Base-by-base conservation (phyloP, 1,139 yeast species). In the Zygotorulaspora mrakii region DNA sequence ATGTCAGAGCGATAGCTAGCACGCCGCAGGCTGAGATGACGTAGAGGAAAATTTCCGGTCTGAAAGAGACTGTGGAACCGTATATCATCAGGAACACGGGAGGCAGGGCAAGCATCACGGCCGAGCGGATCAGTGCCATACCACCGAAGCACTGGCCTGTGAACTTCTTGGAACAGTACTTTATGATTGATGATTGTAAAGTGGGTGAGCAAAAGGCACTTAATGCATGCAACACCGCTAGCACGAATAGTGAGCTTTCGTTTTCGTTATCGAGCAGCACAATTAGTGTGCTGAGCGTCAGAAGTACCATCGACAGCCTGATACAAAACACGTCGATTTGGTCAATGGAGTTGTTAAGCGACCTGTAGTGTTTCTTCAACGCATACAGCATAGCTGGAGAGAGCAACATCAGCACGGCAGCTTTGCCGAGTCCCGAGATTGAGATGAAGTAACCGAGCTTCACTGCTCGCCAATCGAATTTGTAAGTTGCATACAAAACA, bases 381-480 rank as follows among this genome's bases (percentile, higher is more conserved):
- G 63, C 53, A 17, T 64, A 64, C 36, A 75, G 64, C 6, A 68
- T 29, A 35, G 63, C 43, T 9, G 83, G 80, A 34, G 73, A 62
- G 3, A 72, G 37, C 0, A 67, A 33, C 12, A 72, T 67, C 10
- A 78, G 55, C 0, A 69, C 64, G 0, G 66, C 12, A 0, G 76
- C 68, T 39, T 73, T 64, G 3, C 75, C 60, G 1, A 75, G 48
- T 34, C 86, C 82, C 1, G 73, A 50, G 1, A 73, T 44, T 0
- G 89, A 76, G 43, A 85, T 61, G 43, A 76, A 70, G 45, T 73
- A 71, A 5, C 91, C 88, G 22, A 82, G 62, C 35, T 74, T 73
- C 3, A 67, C 71, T 14, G 85, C 71, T 2, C 66, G 64, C 86
- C 94, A 82, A 16, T 69, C 53, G 59, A 77, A 84, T 30, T 55